Conservation (phyloP, 352 stramenopile species). For the Pelagophyceae sp. region DNA sequence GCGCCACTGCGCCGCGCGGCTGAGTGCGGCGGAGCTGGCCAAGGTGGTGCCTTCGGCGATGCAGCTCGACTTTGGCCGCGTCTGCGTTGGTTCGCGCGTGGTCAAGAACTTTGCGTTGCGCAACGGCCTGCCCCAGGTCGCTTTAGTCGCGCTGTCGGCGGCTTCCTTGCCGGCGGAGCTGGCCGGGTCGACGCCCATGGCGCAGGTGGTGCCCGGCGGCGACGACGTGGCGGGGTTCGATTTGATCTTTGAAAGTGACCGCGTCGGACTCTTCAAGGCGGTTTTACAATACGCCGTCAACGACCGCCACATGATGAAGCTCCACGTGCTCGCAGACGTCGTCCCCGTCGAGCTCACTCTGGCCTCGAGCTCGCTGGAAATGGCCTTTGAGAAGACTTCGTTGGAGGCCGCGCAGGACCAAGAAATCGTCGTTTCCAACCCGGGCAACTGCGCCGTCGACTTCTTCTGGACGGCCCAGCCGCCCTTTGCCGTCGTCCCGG, state of each 20-base stretch:
- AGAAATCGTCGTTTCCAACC: conserved; percentile 69
- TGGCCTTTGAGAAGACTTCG: conserved; percentile 54
- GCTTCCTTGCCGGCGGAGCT: conserved; percentile 34
- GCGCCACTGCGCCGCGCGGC: conserved; percentile 54
- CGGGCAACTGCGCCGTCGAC: conserved; percentile 68
- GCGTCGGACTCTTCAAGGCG: conserved; percentile 44
- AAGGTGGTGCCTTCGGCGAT: conserved; percentile 47
- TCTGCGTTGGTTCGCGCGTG: conserved; percentile 68
- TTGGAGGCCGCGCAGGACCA: conserved; percentile 47
- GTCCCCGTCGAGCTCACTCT: conserved; percentile 70
- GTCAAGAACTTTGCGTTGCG: conserved; percentile 67
- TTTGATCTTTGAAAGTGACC: too few relatives aligned
- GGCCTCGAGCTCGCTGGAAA: conserved; percentile 46
- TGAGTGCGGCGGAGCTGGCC: conserved; percentile 64
- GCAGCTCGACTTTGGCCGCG: conserved; percentile 75
- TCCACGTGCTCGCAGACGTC: conserved; percentile 70
- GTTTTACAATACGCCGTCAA: conserved; percentile 70
- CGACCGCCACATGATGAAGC: conserved; percentile 61
- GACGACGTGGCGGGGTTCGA: conserved; percentile 66
- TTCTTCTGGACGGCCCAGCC: conserved; percentile 59
- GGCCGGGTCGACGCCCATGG: conserved; percentile 22
- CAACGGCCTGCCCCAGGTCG: conserved; percentile 70
- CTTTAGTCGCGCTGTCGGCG: conserved; percentile 60
- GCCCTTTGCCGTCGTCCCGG: conserved; percentile 45
- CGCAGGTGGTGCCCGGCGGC: conserved; percentile 25